These are phyloP conservation scores for Capsicum pubescens DNA, from an alignment of 257 asterid genomes.

Conservation along the genomic window DNA sequence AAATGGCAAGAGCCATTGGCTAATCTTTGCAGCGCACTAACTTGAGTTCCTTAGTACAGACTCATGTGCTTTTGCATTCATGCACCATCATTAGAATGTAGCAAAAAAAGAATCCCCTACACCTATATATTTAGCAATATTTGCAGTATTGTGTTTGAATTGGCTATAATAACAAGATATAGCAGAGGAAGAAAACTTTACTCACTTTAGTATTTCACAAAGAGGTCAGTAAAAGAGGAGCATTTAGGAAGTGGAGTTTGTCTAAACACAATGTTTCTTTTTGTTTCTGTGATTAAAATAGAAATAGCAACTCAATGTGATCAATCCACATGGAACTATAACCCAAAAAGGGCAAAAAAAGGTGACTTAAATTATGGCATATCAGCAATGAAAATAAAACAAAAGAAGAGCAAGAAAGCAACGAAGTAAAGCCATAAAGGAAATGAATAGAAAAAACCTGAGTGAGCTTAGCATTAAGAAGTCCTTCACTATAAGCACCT, in stretches of 20 bases:
- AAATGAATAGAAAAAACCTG: conserved; percentile 51
- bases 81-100: not conserved
- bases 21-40: not conserved
- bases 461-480: conserved; percentile 90
- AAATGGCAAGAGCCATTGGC: not conserved
- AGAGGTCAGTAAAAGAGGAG: not conserved
- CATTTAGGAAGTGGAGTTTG: not conserved
- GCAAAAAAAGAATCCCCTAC: not conserved
- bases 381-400: not conserved
- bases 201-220: not conserved
- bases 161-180: not conserved
- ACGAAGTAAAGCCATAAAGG: not conserved
- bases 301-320: not conserved
- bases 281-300: not conserved
- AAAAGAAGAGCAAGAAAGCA: not conserved
- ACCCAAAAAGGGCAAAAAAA: not conserved
- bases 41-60: not conserved
- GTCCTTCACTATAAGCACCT: conserved; percentile 91
- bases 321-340: not conserved
- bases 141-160: not conserved
- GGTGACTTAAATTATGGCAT: not conserved
- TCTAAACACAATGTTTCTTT: not conserved
- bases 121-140: not conserved
- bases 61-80: not conserved
- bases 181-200: not conserved